Percentiles rank a stretch among this genome's conserved stretches.
phyloP scores from a whole-genome alignment of 306 rosid genomes.

The Datisca glomerata region DNA sequence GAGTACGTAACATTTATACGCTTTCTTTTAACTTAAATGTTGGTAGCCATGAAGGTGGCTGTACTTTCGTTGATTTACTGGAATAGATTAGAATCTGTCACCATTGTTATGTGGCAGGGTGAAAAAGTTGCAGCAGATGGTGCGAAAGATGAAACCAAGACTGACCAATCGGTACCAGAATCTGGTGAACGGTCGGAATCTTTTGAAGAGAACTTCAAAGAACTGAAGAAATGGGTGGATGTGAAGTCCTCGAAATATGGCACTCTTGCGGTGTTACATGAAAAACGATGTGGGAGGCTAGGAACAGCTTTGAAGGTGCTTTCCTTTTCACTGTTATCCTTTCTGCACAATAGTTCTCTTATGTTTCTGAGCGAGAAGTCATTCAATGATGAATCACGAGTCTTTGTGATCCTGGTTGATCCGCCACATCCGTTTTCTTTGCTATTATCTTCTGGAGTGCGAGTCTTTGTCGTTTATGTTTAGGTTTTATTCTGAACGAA shows the following conservation, averaged over 20 bases:
- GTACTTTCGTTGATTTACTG: neutral
- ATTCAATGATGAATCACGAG: too few species aligned
- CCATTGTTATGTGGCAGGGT: slow-evolving; percentile 27
- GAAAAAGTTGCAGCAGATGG: slow-evolving; percentile 23
- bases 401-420: too few species aligned
- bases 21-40: too few species aligned
- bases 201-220: slow-evolving; percentile 74
- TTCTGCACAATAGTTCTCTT: too few species aligned
- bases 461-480: too few species aligned
- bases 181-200: slow-evolving; percentile 25
- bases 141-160: slow-evolving; percentile 27
- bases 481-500: too few species aligned
- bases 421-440: too few species aligned
- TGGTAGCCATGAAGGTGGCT: slow-evolving; percentile 1
- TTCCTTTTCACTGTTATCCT: neutral
- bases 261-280: slow-evolving; percentile 55
- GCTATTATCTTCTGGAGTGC: too few species aligned
- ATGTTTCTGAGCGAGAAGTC: too few species aligned
- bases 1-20: too few species aligned
- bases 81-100: neutral
- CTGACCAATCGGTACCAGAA: slow-evolving; percentile 20
- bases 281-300: slow-evolving; percentile 64
- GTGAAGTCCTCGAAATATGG: slow-evolving; percentile 69
- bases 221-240: slow-evolving; percentile 83
- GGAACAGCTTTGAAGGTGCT: slow-evolving; percentile 85